phyloP scores from a whole-genome alignment of 345 rosid genomes.

The Iberis pinnata region DNA sequence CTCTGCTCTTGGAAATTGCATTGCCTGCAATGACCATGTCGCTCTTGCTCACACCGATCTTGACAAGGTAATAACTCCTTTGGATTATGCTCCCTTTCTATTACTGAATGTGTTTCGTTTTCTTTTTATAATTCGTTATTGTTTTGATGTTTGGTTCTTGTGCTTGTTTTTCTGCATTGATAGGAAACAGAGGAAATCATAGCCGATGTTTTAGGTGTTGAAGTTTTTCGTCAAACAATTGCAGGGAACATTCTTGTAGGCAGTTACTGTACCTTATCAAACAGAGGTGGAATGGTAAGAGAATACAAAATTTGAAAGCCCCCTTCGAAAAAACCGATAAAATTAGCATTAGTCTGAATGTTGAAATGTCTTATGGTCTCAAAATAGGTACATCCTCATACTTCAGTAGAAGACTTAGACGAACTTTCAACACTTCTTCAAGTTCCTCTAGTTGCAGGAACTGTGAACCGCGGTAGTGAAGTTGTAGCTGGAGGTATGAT shows the following conservation, averaged over 20 bases:
- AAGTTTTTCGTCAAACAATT: slow-evolving; percentile 89
- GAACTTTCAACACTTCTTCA: slow-evolving; percentile 91
- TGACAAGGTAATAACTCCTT: slow-evolving; percentile 35
- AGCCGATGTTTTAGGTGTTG: slow-evolving; percentile 94
- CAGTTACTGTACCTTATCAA: slow-evolving; percentile 80
- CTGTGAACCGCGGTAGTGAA: slow-evolving; percentile 81
- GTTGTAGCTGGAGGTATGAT: slow-evolving; percentile 81
- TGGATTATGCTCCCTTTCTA: background rate
- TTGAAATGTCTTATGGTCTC: background rate
- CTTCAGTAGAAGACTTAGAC: slow-evolving; percentile 87
- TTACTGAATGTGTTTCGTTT: background rate
- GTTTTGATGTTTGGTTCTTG: background rate
- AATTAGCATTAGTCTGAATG: background rate
- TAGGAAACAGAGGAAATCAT: slow-evolving; percentile 89
- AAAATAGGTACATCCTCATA: slow-evolving; percentile 82
- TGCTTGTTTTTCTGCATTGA: background rate
- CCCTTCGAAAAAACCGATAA: background rate
- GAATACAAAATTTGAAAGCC: slow-evolving; percentile 18
- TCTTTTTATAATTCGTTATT: too few species aligned
- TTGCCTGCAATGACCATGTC: slow-evolving; percentile 95
- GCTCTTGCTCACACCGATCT: slow-evolving; percentile 94
- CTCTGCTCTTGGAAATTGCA: slow-evolving; percentile 91
- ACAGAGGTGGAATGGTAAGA: slow-evolving; percentile 86
- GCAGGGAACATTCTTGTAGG: slow-evolving; percentile 94
- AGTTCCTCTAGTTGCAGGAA: slow-evolving; percentile 70